These are phyloP conservation scores for Cardamine resedifolia DNA, from an alignment of 345 rosid genomes.

Conservation along the genomic window DNA sequence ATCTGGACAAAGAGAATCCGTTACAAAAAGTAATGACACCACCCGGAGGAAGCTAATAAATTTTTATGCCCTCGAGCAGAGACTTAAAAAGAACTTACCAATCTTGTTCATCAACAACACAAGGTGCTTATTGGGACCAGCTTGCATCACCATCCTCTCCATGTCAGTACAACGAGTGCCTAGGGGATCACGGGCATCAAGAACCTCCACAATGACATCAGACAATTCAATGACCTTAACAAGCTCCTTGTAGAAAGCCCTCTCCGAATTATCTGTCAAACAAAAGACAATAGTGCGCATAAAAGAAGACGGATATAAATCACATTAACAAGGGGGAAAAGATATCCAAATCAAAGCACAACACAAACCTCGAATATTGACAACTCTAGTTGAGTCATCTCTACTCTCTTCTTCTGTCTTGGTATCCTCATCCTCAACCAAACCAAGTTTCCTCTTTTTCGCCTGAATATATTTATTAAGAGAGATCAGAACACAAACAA, in stretches of 20 bases:
- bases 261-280: constrained; percentile 74
- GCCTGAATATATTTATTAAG: constrained; percentile 44
- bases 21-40: neutral
- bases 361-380: constrained; percentile 53
- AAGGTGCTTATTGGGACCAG: constrained; percentile 75
- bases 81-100: constrained; percentile 44
- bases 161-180: constrained; percentile 92
- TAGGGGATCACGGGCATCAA: constrained; percentile 92
- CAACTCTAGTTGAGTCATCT: constrained; percentile 34
- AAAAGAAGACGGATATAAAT: neutral
- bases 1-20: constrained; percentile 46
- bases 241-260: constrained; percentile 94
- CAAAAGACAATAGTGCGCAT: constrained; percentile 8
- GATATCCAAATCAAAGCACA: neutral
- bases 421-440: constrained; percentile 51
- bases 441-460: constrained; percentile 75
- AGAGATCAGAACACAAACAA: constrained; percentile 10
- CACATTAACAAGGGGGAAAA: neutral
- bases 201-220: constrained; percentile 93
- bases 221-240: constrained; percentile 87
- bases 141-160: constrained; percentile 91
- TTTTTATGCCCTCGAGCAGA: neutral
- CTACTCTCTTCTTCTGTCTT: constrained; percentile 38
- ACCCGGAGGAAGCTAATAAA: neutral
- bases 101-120: constrained; percentile 90